Evolutionary conservation across 169 alveolate species (phyloP).

Genomic region (Plasmodium chabaudi): DNA sequence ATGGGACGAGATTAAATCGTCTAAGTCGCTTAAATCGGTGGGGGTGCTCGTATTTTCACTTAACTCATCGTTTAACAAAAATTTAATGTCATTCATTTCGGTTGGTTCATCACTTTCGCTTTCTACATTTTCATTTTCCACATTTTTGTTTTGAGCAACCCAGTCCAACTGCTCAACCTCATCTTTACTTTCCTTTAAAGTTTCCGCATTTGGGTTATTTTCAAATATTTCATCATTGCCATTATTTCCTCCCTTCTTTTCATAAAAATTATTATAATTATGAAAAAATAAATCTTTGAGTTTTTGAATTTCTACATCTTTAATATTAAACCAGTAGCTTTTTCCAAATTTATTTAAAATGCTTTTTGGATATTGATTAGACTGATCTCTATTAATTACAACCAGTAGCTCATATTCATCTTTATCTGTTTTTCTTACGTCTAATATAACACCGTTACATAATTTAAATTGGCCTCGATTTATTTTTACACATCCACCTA

Average conservation of each 20-base stretch:
- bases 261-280: conserved; percentile 62
- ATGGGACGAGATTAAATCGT: background rate
- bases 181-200: conserved; percentile 1
- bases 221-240: background rate
- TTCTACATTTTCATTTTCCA: too few species aligned
- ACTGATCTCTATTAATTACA: conserved; percentile 51
- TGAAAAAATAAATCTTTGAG: conserved; percentile 61
- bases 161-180: background rate
- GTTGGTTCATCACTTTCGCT: background rate
- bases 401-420: conserved; percentile 50
- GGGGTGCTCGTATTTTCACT: background rate
- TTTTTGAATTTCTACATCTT: conserved; percentile 39
- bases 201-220: background rate
- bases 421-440: conserved; percentile 36
- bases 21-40: background rate
- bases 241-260: conserved; percentile 2
- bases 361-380: conserved; percentile 37
- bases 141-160: background rate
- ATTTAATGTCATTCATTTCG: background rate
- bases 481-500: conserved; percentile 52
- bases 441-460: conserved; percentile 64
- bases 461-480: conserved; percentile 31
- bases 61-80: background rate
- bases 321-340: conserved; percentile 73
- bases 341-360: conserved; percentile 69